Evolutionary conservation across 164 flowering plant genomes (phyloP).

Genomic region (Vitis labrusca): DNA sequence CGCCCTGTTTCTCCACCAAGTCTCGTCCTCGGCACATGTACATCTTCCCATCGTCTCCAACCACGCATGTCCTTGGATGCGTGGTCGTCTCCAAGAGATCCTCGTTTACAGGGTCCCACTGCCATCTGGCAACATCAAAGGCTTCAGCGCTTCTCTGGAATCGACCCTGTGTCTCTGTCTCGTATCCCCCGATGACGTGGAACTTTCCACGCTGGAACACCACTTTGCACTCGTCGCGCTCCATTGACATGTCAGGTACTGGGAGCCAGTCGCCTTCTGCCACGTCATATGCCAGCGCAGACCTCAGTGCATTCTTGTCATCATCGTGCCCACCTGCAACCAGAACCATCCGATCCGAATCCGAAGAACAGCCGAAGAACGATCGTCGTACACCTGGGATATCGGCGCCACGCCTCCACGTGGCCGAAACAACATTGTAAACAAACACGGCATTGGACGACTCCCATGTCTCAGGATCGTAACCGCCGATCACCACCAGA

Average conservation of each 20-base stretch:
- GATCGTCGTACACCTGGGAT: no score
- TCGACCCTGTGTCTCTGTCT: background rate
- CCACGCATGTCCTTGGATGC: no score
- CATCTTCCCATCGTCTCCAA: no score
- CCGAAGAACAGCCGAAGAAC: no score
- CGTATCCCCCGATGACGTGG: background rate
- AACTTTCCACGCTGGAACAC: background rate
- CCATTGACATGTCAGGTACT: background rate
- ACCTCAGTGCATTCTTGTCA: slow-evolving; percentile 4
- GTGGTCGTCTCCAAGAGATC: no score
- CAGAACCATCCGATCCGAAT: background rate
- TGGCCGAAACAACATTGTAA: background rate
- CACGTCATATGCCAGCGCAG: slow-evolving; percentile 1
- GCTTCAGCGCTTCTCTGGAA: background rate
- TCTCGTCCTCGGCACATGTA: no score
- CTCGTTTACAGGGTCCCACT: background rate
- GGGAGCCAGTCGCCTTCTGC: background rate
- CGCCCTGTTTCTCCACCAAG: no score
- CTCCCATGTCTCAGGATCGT: background rate
- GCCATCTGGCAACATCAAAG: background rate
- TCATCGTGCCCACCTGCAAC: slow-evolving; percentile 3
- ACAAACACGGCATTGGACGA: background rate
- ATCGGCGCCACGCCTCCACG: background rate
- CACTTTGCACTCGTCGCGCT: slow-evolving; percentile 3
- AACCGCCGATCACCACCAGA: background rate